Evolutionary conservation across 2,329 filamentous ascomycete genomes (phyloP).

Genomic region (Trichoderma afroharzianum): DNA sequence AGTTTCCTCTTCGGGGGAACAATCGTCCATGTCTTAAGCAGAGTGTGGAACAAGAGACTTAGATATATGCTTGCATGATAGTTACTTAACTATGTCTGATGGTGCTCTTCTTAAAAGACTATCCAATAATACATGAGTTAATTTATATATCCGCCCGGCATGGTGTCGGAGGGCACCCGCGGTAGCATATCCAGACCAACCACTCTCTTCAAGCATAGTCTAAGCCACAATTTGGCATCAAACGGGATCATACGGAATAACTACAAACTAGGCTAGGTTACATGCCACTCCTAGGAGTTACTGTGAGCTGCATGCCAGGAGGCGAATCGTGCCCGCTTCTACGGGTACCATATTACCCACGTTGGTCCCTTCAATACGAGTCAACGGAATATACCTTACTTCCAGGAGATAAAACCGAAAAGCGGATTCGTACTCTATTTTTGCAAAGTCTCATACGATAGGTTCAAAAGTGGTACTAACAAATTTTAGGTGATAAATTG

Average conservation of each 20-base stretch:
- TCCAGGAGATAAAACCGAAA: background rate
- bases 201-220: background rate
- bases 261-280: background rate
- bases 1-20: background rate
- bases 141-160: background rate
- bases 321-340: background rate
- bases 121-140: background rate
- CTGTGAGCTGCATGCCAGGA: too few relatives aligned
- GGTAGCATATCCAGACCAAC: background rate
- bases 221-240: background rate
- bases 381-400: background rate
- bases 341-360: background rate
- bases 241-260: background rate
- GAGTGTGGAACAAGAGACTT: background rate
- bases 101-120: background rate
- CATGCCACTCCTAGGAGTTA: background rate
- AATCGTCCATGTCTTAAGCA: background rate
- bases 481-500: background rate
- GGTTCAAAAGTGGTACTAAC: background rate
- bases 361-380: background rate
- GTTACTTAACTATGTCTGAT: background rate
- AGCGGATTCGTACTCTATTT: background rate
- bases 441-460: background rate
- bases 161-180: background rate
- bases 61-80: background rate